Conservation (phyloP, 345 rosid genomes). For the Eucalyptus brandiana region DNA sequence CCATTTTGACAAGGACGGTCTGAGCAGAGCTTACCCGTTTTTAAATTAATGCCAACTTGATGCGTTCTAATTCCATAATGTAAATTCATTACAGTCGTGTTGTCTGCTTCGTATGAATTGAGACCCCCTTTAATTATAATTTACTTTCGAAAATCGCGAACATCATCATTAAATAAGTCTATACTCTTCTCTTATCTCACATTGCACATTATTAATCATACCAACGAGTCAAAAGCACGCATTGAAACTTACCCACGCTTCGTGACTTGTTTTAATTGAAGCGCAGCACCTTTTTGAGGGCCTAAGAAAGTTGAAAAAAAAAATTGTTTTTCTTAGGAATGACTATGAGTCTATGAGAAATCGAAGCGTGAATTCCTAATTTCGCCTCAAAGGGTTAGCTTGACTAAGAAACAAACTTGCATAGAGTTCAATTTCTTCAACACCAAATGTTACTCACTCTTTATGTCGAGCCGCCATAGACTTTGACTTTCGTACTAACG, state of each 20-base stretch:
- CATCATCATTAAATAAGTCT: neutral
- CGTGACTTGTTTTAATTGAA: neutral
- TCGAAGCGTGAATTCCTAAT: neutral
- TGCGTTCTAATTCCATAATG: neutral
- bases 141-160: neutral
- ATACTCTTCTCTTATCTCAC: neutral
- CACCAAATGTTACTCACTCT: neutral
- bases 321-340: neutral
- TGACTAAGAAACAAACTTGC: neutral
- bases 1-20: neutral
- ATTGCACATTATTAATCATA: neutral
- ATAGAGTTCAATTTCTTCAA: neutral
- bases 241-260: neutral
- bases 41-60: neutral
- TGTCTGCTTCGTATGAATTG: neutral
- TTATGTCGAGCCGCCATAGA: neutral
- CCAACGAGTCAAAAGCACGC: neutral
- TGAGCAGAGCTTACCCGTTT: neutral
- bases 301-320: neutral
- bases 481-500: rapidly evolving
- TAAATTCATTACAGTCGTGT: neutral
- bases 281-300: neutral
- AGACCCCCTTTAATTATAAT: neutral
- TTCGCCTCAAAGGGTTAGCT: neutral
- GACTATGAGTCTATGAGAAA: neutral